These are phyloP conservation scores for Grosmannia clavigera DNA, from an alignment of 2,329 filamentous ascomycete species.

Conservation along the genomic window DNA sequence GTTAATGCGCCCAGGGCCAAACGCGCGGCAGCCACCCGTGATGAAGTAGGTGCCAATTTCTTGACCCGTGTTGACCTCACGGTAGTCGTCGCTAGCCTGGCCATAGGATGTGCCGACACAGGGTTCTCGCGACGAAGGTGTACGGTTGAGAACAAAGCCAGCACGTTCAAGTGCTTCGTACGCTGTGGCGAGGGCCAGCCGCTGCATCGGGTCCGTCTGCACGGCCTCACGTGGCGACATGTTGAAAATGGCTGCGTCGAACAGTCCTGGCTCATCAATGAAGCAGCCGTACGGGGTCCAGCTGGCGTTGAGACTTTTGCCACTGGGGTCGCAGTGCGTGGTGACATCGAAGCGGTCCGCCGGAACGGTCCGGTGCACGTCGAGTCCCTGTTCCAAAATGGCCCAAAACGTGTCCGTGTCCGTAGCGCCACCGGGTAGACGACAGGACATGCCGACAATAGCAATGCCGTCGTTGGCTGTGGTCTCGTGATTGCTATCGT, in stretches of 20 bases:
- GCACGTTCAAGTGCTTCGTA: slow-evolving; percentile 75
- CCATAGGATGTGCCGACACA: slow-evolving; percentile 62
- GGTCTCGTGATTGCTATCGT: no score
- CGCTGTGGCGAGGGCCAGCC: slow-evolving; percentile 60
- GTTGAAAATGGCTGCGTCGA: slow-evolving; percentile 76
- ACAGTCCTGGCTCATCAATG: slow-evolving; percentile 60
- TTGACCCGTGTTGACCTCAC: slow-evolving; percentile 59
- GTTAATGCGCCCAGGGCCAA: slow-evolving; percentile 47
- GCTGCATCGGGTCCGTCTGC: slow-evolving; percentile 69
- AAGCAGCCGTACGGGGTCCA: slow-evolving; percentile 32
- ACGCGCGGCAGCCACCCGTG: slow-evolving; percentile 27
- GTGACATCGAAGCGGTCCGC: background rate
- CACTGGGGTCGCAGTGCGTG: background rate
- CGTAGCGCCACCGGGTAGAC: background rate
- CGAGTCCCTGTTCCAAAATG: background rate
- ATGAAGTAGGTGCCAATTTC: slow-evolving; percentile 48
- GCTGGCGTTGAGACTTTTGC: background rate
- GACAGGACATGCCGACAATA: background rate
- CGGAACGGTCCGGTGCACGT: background rate
- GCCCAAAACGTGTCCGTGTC: background rate
- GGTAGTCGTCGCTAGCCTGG: slow-evolving; percentile 62
- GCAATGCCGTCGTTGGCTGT: background rate
- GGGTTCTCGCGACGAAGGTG: slow-evolving; percentile 50
- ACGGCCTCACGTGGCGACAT: slow-evolving; percentile 43
- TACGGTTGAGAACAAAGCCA: slow-evolving; percentile 60